A percentile compares a stretch with the other conserved stretches of the same genome.
Conservation (phyloP, 768 basidiomycete species). For the Grammothele lineata region DNA sequence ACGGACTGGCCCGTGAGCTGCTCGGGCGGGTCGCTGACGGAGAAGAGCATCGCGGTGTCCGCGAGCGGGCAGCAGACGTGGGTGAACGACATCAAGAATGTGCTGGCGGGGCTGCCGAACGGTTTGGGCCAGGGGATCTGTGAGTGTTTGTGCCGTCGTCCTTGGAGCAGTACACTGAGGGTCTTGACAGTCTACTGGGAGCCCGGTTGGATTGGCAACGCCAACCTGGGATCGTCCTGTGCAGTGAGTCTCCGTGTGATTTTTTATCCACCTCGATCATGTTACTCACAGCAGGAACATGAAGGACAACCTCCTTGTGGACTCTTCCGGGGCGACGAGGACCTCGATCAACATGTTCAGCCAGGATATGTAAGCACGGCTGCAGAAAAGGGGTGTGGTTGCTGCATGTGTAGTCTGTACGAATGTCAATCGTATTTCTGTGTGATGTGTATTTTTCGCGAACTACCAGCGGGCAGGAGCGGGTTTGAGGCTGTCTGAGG, state of each 20-base stretch:
- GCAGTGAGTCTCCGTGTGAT: constrained; percentile 24
- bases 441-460: no score
- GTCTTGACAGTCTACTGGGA: constrained; percentile 51
- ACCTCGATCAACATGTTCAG: constrained; percentile 27
- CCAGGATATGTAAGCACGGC: constrained; percentile 16
- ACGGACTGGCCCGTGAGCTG: constrained; percentile 60
- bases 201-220: constrained; percentile 60
- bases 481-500: no score
- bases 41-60: constrained; percentile 43
- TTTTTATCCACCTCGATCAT: constrained; percentile 6
- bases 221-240: constrained; percentile 30
- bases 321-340: constrained; percentile 39
- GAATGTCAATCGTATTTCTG: no score
- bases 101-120: constrained; percentile 36
- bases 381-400: no score
- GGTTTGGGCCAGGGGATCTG: constrained; percentile 40
- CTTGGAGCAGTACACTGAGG: background rate
- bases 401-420: no score
- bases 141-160: constrained; percentile 2
- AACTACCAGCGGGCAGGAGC: no score
- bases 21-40: constrained; percentile 39
- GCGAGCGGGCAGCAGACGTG: constrained; percentile 50
- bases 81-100: constrained; percentile 46
- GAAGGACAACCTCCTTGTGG: constrained; percentile 49
- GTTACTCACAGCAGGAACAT: no score